Evolutionary conservation across 2,329 filamentous ascomycete genomes (phyloP).

Genomic region (Fonsecaea nubica): DNA sequence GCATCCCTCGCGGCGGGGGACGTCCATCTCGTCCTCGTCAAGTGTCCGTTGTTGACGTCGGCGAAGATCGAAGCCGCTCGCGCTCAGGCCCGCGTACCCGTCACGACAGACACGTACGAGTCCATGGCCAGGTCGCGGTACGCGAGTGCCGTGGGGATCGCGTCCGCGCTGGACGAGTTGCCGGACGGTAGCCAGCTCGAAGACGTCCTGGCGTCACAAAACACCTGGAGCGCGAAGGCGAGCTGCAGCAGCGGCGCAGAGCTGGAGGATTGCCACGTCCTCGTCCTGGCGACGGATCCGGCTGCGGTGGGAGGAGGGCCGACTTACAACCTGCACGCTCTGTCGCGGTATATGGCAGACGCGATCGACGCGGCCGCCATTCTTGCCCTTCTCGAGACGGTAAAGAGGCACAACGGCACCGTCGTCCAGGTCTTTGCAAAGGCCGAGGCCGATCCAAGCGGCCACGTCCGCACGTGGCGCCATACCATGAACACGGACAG

Average conservation of each 20-base stretch:
- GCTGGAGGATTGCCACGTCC: constrained; percentile 44
- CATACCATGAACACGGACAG: constrained; percentile 46
- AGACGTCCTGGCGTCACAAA: constrained; percentile 33
- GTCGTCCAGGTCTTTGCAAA: constrained; percentile 45
- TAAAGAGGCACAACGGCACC: constrained; percentile 13
- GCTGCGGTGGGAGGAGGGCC: constrained; percentile 16
- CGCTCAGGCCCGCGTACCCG: constrained; percentile 34
- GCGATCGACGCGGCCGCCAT: constrained; percentile 26
- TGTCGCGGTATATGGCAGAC: constrained; percentile 25
- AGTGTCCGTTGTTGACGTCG: constrained; percentile 45
- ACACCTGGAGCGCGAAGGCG: constrained; percentile 42
- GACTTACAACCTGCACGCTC: not conserved
- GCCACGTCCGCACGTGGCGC: constrained; percentile 40
- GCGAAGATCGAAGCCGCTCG: constrained; percentile 41
- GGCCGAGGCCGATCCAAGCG: constrained; percentile 43
- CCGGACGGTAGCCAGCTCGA: constrained; percentile 30
- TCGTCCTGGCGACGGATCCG: constrained; percentile 42
- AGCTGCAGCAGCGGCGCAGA: constrained; percentile 46
- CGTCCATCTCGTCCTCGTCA: constrained; percentile 43
- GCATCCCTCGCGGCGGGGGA: constrained; percentile 32
- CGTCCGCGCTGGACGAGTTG: constrained; percentile 42
- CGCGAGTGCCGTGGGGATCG: constrained; percentile 44
- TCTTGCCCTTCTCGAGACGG: constrained; percentile 11
- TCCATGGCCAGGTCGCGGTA: constrained; percentile 47
- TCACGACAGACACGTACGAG: constrained; percentile 45